These are phyloP conservation scores for Pneumocystis carinii DNA, from an alignment of 1,139 yeast genomes.

Conservation along the genomic window DNA sequence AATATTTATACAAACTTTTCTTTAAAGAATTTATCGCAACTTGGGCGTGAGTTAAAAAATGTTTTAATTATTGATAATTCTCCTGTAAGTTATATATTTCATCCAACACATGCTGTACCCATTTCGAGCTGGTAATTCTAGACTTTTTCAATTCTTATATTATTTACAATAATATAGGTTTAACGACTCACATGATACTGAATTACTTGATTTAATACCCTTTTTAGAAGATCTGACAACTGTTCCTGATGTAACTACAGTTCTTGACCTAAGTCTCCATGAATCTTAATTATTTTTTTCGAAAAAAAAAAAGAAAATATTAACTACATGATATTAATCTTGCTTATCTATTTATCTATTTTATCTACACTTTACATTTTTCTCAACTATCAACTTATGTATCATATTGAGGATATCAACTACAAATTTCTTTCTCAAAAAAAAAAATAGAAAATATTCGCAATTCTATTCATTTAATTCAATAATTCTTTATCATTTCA, in stretches of 20 bases:
- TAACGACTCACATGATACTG: constrained; percentile 94
- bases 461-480: too few species aligned
- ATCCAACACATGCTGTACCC: constrained; percentile 97
- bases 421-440: too few species aligned
- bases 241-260: constrained; percentile 72
- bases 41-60: constrained; percentile 81
- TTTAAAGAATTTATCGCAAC: constrained; percentile 66
- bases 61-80: constrained; percentile 87
- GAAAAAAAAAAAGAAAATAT: neutral
- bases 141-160: neutral
- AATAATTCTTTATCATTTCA: too few species aligned
- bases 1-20: neutral
- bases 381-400: too few species aligned
- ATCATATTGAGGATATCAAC: too few species aligned
- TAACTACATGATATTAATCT: too few species aligned
- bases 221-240: constrained; percentile 62
- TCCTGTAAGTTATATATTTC: constrained; percentile 92
- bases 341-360: too few species aligned
- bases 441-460: too few species aligned
- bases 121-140: constrained; percentile 62
- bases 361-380: too few species aligned
- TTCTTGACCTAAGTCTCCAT: constrained; percentile 46
- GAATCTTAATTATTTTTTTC: neutral
- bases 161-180: constrained; percentile 26
- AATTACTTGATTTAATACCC: constrained; percentile 78